Percentiles rank a stretch among this genome's conserved stretches.
phyloP scores from a whole-genome alignment of 2,329 filamentous ascomycete species.

The Ophiocordyceps unilateralis region DNA sequence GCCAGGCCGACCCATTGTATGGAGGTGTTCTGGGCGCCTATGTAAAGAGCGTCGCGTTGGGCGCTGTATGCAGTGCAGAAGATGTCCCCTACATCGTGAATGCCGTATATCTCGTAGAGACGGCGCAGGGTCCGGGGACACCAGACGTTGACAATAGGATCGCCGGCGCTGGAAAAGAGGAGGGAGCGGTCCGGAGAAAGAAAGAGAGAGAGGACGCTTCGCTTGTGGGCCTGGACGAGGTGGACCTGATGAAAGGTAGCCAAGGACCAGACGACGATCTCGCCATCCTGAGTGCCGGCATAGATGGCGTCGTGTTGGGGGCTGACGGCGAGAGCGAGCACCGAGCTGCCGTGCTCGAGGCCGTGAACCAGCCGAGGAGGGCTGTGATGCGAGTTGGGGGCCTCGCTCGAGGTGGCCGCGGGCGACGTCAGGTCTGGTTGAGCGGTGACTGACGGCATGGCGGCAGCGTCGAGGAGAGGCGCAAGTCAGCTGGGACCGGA shows the following conservation, averaged over 20 bases:
- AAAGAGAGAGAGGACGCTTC: constrained; percentile 74
- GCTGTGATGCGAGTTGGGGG: constrained; percentile 5
- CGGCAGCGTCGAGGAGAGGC: neutral
- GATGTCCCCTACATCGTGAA: constrained; percentile 86
- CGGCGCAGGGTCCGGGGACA: constrained; percentile 57
- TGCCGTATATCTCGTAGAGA: constrained; percentile 80
- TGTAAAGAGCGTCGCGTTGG: constrained; percentile 64
- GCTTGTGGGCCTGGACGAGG: constrained; percentile 74
- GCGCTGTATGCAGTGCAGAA: constrained; percentile 87
- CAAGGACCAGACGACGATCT: constrained; percentile 83
- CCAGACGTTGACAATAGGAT: constrained; percentile 93
- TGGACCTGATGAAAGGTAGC: constrained; percentile 68
- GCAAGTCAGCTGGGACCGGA: neutral
- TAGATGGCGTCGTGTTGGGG: constrained; percentile 65
- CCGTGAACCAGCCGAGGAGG: constrained; percentile 54
- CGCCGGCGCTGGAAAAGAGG: constrained; percentile 83
- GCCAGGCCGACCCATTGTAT: constrained; percentile 82
- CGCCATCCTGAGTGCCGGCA: constrained; percentile 82
- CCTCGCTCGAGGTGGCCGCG: constrained; percentile 5
- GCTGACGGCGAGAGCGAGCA: constrained; percentile 69
- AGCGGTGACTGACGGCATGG: constrained; percentile 4
- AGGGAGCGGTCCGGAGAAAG: constrained; percentile 58
- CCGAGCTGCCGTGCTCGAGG: constrained; percentile 59
- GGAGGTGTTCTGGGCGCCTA: constrained; percentile 85
- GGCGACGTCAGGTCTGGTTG: constrained; percentile 4